phyloP scores from a whole-genome alignment of 139 green algal species.

The Raphidocelis subcapitata region DNA sequence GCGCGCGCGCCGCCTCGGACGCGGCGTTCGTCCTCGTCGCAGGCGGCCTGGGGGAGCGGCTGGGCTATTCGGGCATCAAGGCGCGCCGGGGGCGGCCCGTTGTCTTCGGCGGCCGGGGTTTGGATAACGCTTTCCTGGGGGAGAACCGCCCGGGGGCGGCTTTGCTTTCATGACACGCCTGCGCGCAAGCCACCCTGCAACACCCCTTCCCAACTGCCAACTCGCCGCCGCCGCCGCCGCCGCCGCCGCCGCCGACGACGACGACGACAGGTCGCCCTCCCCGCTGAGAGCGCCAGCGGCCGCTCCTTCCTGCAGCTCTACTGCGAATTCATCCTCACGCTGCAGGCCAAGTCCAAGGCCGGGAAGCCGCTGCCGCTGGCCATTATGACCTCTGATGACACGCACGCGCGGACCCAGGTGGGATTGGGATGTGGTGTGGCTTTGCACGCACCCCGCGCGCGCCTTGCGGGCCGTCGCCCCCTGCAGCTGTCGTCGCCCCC shows the following conservation, averaged over 20 bases:
- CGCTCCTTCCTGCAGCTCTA: conserved; percentile 93
- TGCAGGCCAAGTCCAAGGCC: conserved; percentile 54
- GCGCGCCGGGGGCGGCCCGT: background rate
- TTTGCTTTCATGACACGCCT: no score
- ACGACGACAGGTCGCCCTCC: conserved; percentile 86
- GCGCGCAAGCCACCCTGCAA: no score
- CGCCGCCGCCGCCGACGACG: no score
- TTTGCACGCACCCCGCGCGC: background rate
- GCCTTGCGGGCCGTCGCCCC: no score
- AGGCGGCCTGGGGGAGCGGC: conserved; percentile 92
- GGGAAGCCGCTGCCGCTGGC: conserved; percentile 75
- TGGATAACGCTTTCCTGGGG: no score
- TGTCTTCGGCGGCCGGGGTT: no score
- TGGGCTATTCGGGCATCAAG: conserved; percentile 80
- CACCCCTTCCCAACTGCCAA: no score
- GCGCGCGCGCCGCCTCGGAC: conserved; percentile 42
- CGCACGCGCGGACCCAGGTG: conserved; percentile 84
- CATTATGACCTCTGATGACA: conserved; percentile 99
- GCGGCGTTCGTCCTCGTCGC: conserved; percentile 97
- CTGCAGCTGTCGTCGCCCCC: no score
- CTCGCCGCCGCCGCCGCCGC: no score
- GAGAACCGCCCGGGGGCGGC: no score
- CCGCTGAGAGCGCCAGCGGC: conserved; percentile 72
- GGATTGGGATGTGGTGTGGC: no score
- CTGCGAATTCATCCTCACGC: conserved; percentile 84